Percentiles rank a stretch among this genome's conserved stretches.
Conservation (phyloP, 2,329 filamentous ascomycete genomes). For the Pseudogymnoascus destructans region DNA sequence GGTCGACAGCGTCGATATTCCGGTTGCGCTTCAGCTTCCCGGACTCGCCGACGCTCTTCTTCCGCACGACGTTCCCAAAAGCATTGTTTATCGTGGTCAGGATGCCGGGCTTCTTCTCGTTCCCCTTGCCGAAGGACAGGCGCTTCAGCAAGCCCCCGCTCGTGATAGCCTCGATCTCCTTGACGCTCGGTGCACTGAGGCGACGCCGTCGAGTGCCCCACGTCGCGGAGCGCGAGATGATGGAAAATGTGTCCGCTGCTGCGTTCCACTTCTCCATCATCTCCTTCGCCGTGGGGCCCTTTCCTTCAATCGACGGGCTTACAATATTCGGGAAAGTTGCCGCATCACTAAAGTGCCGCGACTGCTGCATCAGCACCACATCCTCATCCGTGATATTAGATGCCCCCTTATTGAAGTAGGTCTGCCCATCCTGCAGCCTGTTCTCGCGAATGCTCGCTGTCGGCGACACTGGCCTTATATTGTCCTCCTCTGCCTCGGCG, state of each 20-base stretch:
- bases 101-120: constrained; percentile 32
- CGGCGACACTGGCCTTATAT: constrained; percentile 21
- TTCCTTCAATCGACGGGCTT: constrained; percentile 30
- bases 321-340: constrained; percentile 26
- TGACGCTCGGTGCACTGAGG: constrained; percentile 42
- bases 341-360: constrained; percentile 27
- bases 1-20: constrained; percentile 19
- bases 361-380: constrained; percentile 20
- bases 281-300: constrained; percentile 31
- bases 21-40: constrained; percentile 23
- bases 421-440: constrained; percentile 21
- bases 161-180: constrained; percentile 45
- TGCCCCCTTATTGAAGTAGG: constrained; percentile 21
- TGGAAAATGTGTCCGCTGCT: constrained; percentile 37
- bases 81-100: constrained; percentile 32
- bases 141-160: constrained; percentile 52
- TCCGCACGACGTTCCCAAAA: constrained; percentile 23
- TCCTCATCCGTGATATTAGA: constrained; percentile 18
- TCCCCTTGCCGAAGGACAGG: constrained; percentile 39
- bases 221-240: constrained; percentile 51
- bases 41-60: constrained; percentile 19
- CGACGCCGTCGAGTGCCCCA: constrained; percentile 52
- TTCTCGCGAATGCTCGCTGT: constrained; percentile 24
- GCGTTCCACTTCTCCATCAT: constrained; percentile 34
- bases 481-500: constrained; percentile 13